phyloP scores from a whole-genome alignment of 2,329 filamentous ascomycete genomes.

The Hypoxylon sp. region DNA sequence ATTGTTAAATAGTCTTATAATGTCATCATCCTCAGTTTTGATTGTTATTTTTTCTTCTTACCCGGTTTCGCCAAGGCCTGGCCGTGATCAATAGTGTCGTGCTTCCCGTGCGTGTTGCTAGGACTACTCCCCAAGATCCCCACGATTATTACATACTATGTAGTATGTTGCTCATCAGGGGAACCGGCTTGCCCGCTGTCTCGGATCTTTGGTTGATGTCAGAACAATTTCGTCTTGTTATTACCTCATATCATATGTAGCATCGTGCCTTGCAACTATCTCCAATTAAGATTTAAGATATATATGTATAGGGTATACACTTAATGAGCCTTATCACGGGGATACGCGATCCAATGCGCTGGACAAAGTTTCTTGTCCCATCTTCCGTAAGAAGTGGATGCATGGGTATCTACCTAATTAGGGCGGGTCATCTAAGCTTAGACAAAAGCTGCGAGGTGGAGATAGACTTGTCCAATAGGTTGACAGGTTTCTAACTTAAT shows the following conservation, averaged over 20 bases:
- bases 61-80: neutral
- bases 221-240: constrained; percentile 4
- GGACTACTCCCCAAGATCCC: neutral
- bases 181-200: neutral
- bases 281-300: constrained; percentile 1
- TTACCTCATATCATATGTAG: constrained; percentile 5
- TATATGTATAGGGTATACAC: neutral
- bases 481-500: neutral
- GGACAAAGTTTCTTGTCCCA: neutral
- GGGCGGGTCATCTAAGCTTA: constrained; percentile 17
- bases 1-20: neutral
- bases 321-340: neutral
- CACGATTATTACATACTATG: neutral
- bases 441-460: neutral
- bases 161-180: constrained; percentile 2
- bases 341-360: constrained; percentile 15
- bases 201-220: neutral
- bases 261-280: neutral
- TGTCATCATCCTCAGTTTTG: neutral
- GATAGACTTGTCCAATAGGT: constrained; percentile 12
- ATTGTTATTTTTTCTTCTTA: neutral
- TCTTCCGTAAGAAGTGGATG: neutral
- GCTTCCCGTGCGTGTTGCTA: constrained; percentile 6
- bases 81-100: constrained; percentile 5
- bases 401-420: constrained; percentile 2